Base-by-base conservation (phyloP, 31 red algal species). In the Bonnemaisonia californica region DNA sequence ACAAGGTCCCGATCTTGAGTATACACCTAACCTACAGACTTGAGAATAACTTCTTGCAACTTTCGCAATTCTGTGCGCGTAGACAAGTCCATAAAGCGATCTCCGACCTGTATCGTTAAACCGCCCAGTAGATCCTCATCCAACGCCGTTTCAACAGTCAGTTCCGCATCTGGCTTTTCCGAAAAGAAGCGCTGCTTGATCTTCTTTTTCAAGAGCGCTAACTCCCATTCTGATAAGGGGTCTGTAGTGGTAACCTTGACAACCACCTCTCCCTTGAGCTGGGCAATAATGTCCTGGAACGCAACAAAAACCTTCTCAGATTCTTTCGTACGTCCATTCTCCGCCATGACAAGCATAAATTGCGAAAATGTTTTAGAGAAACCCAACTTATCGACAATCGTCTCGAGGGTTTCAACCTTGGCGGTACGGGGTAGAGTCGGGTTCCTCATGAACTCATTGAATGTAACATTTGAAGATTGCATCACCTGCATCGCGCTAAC, bases 51-150 rank as follows among this genome's bases (percentile, higher is more conserved):
- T 28, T 85, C 89, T 54, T 85, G 67, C 57, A 92, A 57, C 76
- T 89, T 89, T 22, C 85, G 81, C 36, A 97, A 70, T 66, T 97
- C 95, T 33, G 90, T 90, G 28, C 79, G 82, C 35, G 89, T 84
- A 54, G 85, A 90, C 42, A 98, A 54, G 51, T 98, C 95, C 68
- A 98, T 91, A 72, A 98, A 98, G 31, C 85, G 85, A 88, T 98
- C 95, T 28, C 89, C 95, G 22, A 98, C 71, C 68, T 94, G 87
- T 29, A 95, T 87, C 4, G 95, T 98, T 30, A 95, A 86, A 5
- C 95, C 95, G 18, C 92, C 91, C 1, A 98, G 39, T 3, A 98
- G 85, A 48, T 84, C 79, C 62, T 86, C 77, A 71, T 98, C 95
- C 39, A 92, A 65, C 30, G 78, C 80, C 31, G 90, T 85, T 75